phyloP scores from a whole-genome alignment of 768 basidiomycete species.

The Mycena rebaudengoi region DNA sequence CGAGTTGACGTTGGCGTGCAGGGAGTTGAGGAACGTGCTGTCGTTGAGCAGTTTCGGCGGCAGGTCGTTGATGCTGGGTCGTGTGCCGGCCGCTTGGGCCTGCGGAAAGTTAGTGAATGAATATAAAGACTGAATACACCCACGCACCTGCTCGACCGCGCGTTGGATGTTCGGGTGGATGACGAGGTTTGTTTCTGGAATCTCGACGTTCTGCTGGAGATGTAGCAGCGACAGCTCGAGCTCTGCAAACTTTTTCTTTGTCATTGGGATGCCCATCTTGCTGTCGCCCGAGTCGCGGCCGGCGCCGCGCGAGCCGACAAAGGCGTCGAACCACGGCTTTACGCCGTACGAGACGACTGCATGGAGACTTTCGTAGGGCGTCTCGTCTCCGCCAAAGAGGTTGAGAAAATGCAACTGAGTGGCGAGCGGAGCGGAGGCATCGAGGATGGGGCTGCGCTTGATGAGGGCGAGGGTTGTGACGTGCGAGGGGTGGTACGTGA shows the following conservation, averaged over 20 bases:
- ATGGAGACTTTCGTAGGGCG: slow-evolving; percentile 95
- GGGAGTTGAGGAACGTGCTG: slow-evolving; percentile 89
- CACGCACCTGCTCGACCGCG: slow-evolving; percentile 76
- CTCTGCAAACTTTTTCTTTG: slow-evolving; percentile 99
- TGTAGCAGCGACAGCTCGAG: slow-evolving; percentile 94
- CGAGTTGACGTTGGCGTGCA: slow-evolving; percentile 92
- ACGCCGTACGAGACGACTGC: slow-evolving; percentile 95
- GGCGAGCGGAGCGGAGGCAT: slow-evolving; percentile 81
- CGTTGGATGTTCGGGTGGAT: slow-evolving; percentile 91
- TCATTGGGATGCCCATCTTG: slow-evolving; percentile 97
- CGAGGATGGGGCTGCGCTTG: slow-evolving; percentile 87
- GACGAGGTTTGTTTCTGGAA: slow-evolving; percentile 93
- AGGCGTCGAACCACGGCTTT: slow-evolving; percentile 98
- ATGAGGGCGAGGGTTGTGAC: slow-evolving; percentile 92
- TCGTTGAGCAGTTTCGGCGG: slow-evolving; percentile 82
- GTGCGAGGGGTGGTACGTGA: slow-evolving; percentile 83
- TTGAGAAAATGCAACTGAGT: slow-evolving; percentile 92
- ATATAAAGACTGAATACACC: slow-evolving; percentile 4
- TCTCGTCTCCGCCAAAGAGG: slow-evolving; percentile 87
- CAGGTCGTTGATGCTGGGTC: slow-evolving; percentile 80
- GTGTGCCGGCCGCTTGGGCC: slow-evolving; percentile 61
- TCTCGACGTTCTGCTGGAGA: slow-evolving; percentile 98
- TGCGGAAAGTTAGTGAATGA: slow-evolving; percentile 29
- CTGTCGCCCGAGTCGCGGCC: slow-evolving; percentile 77
- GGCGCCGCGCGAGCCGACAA: slow-evolving; percentile 83